Base-by-base conservation (phyloP, 768 basidiomycete genomes). In the Serpula lacrymans region DNA sequence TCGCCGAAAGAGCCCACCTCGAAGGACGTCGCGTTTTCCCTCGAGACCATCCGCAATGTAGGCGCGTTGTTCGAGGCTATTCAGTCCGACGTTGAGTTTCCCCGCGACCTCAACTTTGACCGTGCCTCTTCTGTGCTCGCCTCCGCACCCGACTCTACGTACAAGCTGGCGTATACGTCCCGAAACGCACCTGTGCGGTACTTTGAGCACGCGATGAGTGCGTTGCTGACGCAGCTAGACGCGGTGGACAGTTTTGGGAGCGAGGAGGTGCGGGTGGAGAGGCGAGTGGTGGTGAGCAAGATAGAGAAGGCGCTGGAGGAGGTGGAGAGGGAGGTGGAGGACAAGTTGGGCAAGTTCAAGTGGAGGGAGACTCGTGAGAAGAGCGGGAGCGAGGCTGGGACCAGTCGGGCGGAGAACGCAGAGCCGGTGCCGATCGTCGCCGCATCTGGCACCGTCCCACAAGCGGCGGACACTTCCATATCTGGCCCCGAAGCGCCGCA, bases 241-340 rank as follows among this genome's bases (percentile, higher is more conserved):
- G 70, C 67, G 1, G 67, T 88, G 21, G 71, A 79, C 23, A 82
- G 79, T 47, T 69, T 65, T 35, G 85, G 84, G 3, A 76, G 81
- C 46, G 65, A 65, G 18, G 65, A 55, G 8, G 63, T 88, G 32
- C 57, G 84, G 34, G 58, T 58, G 16, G 61, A 50, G 39, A 57
- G 85, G 47, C 83, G 78, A 61, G 68, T 68, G 32, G 65, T 79
- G 7, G 84, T 85, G 12, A 53, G 49, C 11, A 53, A 50, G 36
- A 74, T 86, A 12, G 84, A 83, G 66, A 51, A 55, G 18, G 83
- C 77, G 28, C 52, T 86, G 31, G 74, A 73, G 46, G 67, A 67
- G 29, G 45, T 83, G 20, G 80, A 79, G 51, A 52, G 55, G 42
- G 63, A 67, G 27, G 69, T 82, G n/a, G 68, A 71, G 49, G 66